Percentiles rank a stretch among this genome's conserved stretches.
These are phyloP conservation scores for Nemania serpens DNA, from an alignment of 2,329 filamentous ascomycete genomes.

Conservation along the genomic window DNA sequence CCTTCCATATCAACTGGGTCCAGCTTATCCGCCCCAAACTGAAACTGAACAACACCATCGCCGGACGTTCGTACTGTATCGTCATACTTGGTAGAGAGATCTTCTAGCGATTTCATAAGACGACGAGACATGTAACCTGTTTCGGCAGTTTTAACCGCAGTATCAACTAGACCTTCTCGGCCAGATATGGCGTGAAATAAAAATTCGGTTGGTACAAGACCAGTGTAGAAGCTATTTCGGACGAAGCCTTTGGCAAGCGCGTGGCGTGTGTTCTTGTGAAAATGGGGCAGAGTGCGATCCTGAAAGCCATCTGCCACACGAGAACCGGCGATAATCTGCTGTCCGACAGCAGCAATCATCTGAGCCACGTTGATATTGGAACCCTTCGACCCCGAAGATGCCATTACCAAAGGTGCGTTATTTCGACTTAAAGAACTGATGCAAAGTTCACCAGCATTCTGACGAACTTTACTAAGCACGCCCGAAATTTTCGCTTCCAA, in stretches of 20 bases:
- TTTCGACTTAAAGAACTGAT: slow-evolving; percentile 86
- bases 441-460: slow-evolving; percentile 88
- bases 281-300: slow-evolving; percentile 91
- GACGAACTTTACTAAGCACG: slow-evolving; percentile 88
- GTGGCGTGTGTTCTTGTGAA: slow-evolving; percentile 88
- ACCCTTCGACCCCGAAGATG: slow-evolving; percentile 94
- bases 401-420: slow-evolving; percentile 96
- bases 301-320: slow-evolving; percentile 97
- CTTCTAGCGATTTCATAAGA: slow-evolving; percentile 96
- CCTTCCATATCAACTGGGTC: slow-evolving; percentile 99
- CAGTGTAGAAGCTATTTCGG: slow-evolving; percentile 94
- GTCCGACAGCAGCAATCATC: slow-evolving; percentile 96
- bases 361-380: slow-evolving; percentile 98
- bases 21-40: slow-evolving; percentile 93
- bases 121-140: slow-evolving; percentile 99
- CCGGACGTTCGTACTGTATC: slow-evolving; percentile 91
- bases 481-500: slow-evolving; percentile 90
- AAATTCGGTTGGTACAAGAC: slow-evolving; percentile 88
- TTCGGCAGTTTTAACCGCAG: slow-evolving; percentile 97
- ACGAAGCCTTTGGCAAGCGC: slow-evolving; percentile 98
- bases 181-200: slow-evolving; percentile 98
- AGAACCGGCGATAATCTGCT: slow-evolving; percentile 94
- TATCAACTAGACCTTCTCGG: slow-evolving; percentile 97
- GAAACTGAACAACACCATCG: slow-evolving; percentile 90
- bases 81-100: slow-evolving; percentile 91